These are phyloP conservation scores for Brassica carinata DNA, from an alignment of 345 rosid species.

Conservation along the genomic window DNA sequence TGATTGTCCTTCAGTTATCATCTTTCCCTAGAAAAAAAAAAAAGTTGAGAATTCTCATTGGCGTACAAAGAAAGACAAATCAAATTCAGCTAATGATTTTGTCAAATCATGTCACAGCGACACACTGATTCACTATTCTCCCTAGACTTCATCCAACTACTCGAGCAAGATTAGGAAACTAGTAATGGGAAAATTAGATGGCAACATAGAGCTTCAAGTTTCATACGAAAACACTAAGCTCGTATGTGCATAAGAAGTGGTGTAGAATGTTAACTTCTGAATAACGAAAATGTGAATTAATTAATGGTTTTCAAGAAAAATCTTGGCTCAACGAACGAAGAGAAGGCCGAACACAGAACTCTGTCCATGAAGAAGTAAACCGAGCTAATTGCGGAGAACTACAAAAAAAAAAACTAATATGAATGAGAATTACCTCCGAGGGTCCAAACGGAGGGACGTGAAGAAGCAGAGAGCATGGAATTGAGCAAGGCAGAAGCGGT, in stretches of 20 bases:
- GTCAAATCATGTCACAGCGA: background rate
- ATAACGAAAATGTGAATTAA: background rate
- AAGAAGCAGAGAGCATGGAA: slow-evolving; percentile 80
- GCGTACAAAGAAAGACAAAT: slow-evolving; percentile 32
- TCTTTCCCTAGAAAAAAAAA: slow-evolving; percentile 67
- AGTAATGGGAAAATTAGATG: background rate
- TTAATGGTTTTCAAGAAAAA: background rate
- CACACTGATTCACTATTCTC: background rate
- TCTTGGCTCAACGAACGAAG: too few relatives aligned
- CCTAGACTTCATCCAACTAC: background rate
- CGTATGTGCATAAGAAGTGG: background rate
- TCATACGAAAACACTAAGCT: background rate
- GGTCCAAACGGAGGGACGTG: slow-evolving; percentile 63
- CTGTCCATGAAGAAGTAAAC: too few relatives aligned
- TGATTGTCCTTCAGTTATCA: slow-evolving; percentile 54
- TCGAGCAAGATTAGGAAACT: background rate
- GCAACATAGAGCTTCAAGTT: background rate
- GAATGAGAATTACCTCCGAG: slow-evolving; percentile 40
- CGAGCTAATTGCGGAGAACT: too few relatives aligned
- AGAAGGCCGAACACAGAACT: too few relatives aligned
- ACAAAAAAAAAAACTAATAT: background rate
- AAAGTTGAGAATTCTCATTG: slow-evolving; percentile 43
- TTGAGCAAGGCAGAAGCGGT: slow-evolving; percentile 86
- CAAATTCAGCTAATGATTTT: slow-evolving; percentile 8
- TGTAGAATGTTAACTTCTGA: background rate